A percentile compares a stretch with the other conserved stretches of the same genome.
phyloP scores from a whole-genome alignment of 2,329 filamentous ascomycete genomes.

The Colletotrichum lentis region DNA sequence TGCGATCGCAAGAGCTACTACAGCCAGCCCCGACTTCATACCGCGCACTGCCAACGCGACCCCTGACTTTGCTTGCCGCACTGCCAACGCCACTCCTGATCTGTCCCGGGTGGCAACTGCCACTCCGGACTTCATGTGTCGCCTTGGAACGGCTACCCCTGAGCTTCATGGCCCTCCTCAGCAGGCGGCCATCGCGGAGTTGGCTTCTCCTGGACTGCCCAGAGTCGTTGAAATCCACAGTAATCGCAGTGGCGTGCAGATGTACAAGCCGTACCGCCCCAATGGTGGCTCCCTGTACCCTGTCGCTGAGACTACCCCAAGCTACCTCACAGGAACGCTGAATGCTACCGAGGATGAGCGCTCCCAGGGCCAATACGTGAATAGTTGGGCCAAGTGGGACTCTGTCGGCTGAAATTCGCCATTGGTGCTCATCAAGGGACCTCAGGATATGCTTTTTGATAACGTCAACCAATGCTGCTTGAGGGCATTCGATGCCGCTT shows the following conservation, averaged over 20 bases:
- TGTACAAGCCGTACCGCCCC: slow-evolving; percentile 34
- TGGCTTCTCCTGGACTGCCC: slow-evolving; percentile 36
- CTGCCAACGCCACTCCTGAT: slow-evolving; percentile 4
- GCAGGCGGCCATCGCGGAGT: slow-evolving; percentile 34
- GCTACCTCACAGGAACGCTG: slow-evolving; percentile 28
- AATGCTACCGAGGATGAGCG: slow-evolving; percentile 22
- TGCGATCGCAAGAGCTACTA: slow-evolving; percentile 9
- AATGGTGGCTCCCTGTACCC: slow-evolving; percentile 16
- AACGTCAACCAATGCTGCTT: background rate
- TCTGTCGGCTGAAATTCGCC: slow-evolving; percentile 7
- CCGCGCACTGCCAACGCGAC: slow-evolving; percentile 22
- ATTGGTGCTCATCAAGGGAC: too few species aligned
- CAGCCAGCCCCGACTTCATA: slow-evolving; percentile 12
- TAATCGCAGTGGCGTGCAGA: slow-evolving; percentile 30
- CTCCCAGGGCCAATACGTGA: slow-evolving; percentile 17
- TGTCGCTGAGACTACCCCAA: slow-evolving; percentile 23
- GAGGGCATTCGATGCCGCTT: background rate
- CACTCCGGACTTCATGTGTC: slow-evolving; percentile 17
- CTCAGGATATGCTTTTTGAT: background rate
- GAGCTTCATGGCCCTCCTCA: slow-evolving; percentile 37
- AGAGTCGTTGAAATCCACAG: slow-evolving; percentile 36
- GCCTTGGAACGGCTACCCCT: slow-evolving; percentile 33
- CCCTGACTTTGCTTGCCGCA: slow-evolving; percentile 20
- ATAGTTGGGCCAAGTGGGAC: slow-evolving; percentile 30
- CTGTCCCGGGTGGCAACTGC: background rate